A percentile compares a stretch with the other conserved stretches of the same genome.
Conservation (phyloP, 2,329 filamentous ascomycete genomes). For the Corynespora cassiicola region DNA sequence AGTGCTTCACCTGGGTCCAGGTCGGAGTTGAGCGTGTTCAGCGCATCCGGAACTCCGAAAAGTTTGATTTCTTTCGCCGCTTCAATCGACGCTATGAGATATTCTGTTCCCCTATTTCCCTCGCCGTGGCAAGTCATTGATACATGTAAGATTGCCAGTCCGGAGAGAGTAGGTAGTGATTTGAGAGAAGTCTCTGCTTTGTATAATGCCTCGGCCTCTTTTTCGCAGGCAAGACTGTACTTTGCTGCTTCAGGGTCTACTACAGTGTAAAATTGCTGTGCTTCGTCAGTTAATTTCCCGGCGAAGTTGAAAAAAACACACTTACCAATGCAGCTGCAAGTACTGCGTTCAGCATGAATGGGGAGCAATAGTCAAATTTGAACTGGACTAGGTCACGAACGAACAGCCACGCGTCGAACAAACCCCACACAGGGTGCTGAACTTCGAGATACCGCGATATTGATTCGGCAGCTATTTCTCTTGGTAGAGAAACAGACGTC, state of each 20-base stretch:
- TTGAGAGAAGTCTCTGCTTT: conserved; percentile 8
- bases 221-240: conserved; percentile 12
- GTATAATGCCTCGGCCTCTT: conserved; percentile 15
- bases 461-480: conserved; percentile 12
- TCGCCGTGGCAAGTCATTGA: conserved; percentile 13
- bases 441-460: conserved; percentile 17
- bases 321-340: conserved; percentile 17
- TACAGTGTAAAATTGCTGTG: conserved; percentile 12
- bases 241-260: conserved; percentile 9
- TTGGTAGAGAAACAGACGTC: conserved; percentile 12
- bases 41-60: conserved; percentile 10
- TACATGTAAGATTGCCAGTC: conserved; percentile 12
- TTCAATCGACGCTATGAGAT: conserved; percentile 9
- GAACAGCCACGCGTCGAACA: conserved; percentile 17
- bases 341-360: conserved; percentile 12
- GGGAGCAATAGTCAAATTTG: conserved; percentile 12
- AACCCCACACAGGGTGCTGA: conserved; percentile 16
- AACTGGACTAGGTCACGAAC: conserved; percentile 13
- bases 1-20: too few species aligned
- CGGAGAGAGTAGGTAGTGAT: conserved; percentile 9
- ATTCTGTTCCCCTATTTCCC: conserved; percentile 10
- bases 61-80: conserved; percentile 13
- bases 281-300: too few species aligned
- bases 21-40: conserved; percentile 5
- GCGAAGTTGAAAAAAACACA: too few species aligned